Percentiles rank a stretch among this genome's conserved stretches.
These are phyloP conservation scores for Metschnikowia lochheadii DNA, from an alignment of 805 yeast species.

Conservation along the genomic window DNA sequence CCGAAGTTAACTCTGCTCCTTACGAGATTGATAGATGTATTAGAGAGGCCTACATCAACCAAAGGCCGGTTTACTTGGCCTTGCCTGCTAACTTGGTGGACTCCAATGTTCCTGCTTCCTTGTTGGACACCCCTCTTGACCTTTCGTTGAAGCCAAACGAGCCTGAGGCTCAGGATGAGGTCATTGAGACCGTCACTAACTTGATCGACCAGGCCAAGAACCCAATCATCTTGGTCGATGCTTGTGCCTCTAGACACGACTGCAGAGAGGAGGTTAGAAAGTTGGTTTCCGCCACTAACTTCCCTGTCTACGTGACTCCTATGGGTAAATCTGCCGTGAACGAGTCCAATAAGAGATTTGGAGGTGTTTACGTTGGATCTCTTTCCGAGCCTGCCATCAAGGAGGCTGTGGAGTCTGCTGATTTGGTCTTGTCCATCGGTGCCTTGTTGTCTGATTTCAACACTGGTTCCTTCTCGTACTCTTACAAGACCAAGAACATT, in stretches of 20 bases:
- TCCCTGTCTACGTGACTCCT: slow-evolving; percentile 83
- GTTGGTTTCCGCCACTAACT: slow-evolving; percentile 64
- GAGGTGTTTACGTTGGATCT: slow-evolving; percentile 86
- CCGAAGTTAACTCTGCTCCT: slow-evolving; percentile 63
- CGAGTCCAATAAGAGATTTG: slow-evolving; percentile 54
- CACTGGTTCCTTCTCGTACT: slow-evolving; percentile 82
- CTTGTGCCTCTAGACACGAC: slow-evolving; percentile 78
- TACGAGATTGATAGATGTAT: slow-evolving; percentile 70
- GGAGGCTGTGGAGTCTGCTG: slow-evolving; percentile 68
- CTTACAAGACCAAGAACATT: slow-evolving; percentile 68
- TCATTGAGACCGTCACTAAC: slow-evolving; percentile 45
- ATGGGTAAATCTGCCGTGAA: slow-evolving; percentile 83
- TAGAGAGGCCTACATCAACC: slow-evolving; percentile 63
- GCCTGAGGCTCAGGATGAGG: slow-evolving; percentile 59
- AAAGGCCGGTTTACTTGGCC: slow-evolving; percentile 80
- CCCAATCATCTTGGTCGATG: slow-evolving; percentile 79
- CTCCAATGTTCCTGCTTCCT: slow-evolving; percentile 50
- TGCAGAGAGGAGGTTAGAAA: slow-evolving; percentile 59
- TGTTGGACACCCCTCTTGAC: slow-evolving; percentile 63
- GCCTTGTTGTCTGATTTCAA: slow-evolving; percentile 83
- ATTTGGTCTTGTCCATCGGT: slow-evolving; percentile 74
- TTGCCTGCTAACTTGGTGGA: slow-evolving; percentile 80
- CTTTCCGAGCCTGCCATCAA: slow-evolving; percentile 69
- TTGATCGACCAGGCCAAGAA: slow-evolving; percentile 56
- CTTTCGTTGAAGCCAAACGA: slow-evolving; percentile 56